These are phyloP conservation scores for Macroventuria anomochaeta DNA, from an alignment of 2,329 filamentous ascomycete species.

Conservation along the genomic window DNA sequence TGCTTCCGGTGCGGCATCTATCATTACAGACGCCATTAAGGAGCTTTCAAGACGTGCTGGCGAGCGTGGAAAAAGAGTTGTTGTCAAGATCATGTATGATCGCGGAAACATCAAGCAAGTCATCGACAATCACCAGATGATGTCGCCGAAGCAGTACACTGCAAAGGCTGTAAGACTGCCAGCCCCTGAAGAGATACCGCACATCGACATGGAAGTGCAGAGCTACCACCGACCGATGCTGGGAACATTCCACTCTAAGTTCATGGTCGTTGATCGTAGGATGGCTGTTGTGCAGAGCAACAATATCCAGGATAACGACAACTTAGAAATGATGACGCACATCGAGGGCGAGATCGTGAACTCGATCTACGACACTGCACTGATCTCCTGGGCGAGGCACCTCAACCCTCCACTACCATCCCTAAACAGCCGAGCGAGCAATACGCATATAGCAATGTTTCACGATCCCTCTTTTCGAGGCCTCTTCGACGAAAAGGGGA, in stretches of 20 bases:
- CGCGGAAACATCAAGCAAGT: constrained; percentile 70
- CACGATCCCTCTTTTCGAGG: constrained; percentile 1
- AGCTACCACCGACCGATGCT: constrained; percentile 74
- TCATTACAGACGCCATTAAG: constrained; percentile 71
- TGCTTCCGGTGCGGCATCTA: constrained; percentile 68
- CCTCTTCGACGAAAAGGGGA: constrained; percentile 1
- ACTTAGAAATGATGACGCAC: constrained; percentile 81
- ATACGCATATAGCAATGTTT: not conserved
- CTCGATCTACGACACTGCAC: constrained; percentile 74
- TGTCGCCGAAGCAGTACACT: constrained; percentile 65
- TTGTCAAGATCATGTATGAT: constrained; percentile 80
- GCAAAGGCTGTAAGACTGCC: constrained; percentile 65
- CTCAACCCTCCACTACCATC: constrained; percentile 67
- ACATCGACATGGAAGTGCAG: constrained; percentile 74
- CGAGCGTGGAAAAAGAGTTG: constrained; percentile 61
- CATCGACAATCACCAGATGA: constrained; percentile 68
- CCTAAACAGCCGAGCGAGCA: constrained; percentile 57
- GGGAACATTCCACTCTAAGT: constrained; percentile 80
- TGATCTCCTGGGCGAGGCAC: constrained; percentile 73
- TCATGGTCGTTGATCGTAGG: constrained; percentile 75
- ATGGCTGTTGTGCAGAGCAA: constrained; percentile 77
- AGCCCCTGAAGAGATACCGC: constrained; percentile 68
- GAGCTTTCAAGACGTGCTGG: constrained; percentile 73
- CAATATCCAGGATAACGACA: constrained; percentile 79
- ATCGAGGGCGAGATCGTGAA: constrained; percentile 79